These are phyloP conservation scores for Ogataea zsoltii DNA, from an alignment of 805 yeast genomes.

Conservation along the genomic window DNA sequence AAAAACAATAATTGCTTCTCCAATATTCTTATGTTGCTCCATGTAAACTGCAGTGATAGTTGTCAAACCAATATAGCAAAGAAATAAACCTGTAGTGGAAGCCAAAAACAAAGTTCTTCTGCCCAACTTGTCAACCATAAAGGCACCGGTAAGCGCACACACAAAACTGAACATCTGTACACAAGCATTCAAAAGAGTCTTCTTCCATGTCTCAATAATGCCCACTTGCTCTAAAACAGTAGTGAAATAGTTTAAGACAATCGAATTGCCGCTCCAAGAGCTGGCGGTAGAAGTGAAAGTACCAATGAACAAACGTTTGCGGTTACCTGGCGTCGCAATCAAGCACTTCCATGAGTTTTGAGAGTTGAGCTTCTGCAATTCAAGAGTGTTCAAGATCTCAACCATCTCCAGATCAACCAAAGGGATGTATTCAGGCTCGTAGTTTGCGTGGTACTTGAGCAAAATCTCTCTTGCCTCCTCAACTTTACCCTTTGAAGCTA, in stretches of 20 bases:
- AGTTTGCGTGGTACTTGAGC: slow-evolving; percentile 38
- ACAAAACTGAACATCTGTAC: slow-evolving; percentile 48
- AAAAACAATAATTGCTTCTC: slow-evolving; percentile 53
- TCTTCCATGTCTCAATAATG: slow-evolving; percentile 45
- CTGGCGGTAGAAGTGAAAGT: slow-evolving; percentile 33
- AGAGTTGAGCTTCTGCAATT: slow-evolving; percentile 33
- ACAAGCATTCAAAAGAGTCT: slow-evolving; percentile 52
- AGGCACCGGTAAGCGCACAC: slow-evolving; percentile 33
- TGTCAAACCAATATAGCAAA: slow-evolving; percentile 44
- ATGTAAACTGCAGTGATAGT: slow-evolving; percentile 47
- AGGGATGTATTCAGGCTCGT: slow-evolving; percentile 31
- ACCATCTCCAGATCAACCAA: slow-evolving; percentile 37
- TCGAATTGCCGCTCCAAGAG: slow-evolving; percentile 46
- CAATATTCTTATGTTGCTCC: slow-evolving; percentile 41
- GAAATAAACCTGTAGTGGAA: slow-evolving; percentile 39
- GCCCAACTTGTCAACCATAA: slow-evolving; percentile 31
- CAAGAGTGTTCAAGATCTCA: slow-evolving; percentile 34
- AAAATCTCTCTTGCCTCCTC: slow-evolving; percentile 37
- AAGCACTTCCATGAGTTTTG: slow-evolving; percentile 37
- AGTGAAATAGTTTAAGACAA: slow-evolving; percentile 45
- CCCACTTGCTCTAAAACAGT: slow-evolving; percentile 54
- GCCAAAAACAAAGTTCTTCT: slow-evolving; percentile 40
- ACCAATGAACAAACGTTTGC: slow-evolving; percentile 39
- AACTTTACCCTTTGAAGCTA: slow-evolving; percentile 31
- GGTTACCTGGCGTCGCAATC: slow-evolving; percentile 37